A percentile compares a stretch with the other conserved stretches of the same genome.
Conservation (phyloP, 495 filamentous ascomycete species). For the Trichoderma gamsii region DNA sequence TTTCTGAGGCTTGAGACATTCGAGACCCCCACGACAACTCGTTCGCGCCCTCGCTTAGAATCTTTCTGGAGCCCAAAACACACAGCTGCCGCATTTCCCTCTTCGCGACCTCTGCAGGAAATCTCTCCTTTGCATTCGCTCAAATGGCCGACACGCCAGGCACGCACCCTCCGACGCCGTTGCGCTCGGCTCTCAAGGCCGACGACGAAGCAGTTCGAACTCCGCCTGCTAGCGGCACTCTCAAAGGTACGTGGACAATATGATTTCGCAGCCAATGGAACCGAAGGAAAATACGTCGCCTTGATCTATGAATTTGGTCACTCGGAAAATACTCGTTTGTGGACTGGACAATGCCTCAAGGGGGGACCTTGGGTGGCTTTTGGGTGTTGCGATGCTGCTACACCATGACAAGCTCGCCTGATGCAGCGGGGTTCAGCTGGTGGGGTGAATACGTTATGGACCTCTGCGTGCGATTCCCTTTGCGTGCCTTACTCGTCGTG, state of each 20-base stretch:
- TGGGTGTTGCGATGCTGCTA: neutral
- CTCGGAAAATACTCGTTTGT: neutral
- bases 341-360: neutral
- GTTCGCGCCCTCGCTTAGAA: neutral
- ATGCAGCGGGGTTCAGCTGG: neutral
- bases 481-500: slow-evolving; percentile 5
- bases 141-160: slow-evolving; percentile 15
- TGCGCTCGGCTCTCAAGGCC: slow-evolving; percentile 39
- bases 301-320: neutral
- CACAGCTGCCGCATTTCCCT: neutral
- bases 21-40: neutral
- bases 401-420: neutral
- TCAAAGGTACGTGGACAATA: slow-evolving; percentile 34
- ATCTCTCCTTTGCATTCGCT: neutral
- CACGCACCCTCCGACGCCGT: slow-evolving; percentile 13
- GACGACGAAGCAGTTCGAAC: slow-evolving; percentile 36
- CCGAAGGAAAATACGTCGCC: neutral
- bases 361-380: neutral
- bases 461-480: neutral
- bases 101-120: neutral
- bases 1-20: neutral
- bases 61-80: neutral
- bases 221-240: slow-evolving; percentile 28
- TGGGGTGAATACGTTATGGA: neutral
- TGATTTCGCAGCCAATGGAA: slow-evolving; percentile 1